These are phyloP conservation scores for Colletotrichum sublineola DNA, from an alignment of 2,329 filamentous ascomycete genomes.

Conservation along the genomic window DNA sequence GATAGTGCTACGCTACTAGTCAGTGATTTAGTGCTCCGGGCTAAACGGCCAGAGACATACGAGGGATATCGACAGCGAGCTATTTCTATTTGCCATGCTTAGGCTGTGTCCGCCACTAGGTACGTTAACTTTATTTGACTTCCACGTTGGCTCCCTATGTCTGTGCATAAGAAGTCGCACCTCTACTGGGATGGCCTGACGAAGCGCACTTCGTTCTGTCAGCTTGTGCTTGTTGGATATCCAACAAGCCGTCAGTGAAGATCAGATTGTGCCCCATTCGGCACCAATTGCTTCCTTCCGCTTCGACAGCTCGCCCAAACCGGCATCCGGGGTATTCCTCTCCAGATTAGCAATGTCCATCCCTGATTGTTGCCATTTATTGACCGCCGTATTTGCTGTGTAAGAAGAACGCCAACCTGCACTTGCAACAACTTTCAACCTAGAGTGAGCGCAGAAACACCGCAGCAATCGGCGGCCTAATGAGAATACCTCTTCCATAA, in stretches of 20 bases:
- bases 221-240: constrained; percentile 1
- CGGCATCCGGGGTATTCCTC: constrained; percentile 1
- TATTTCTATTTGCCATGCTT: constrained; percentile 17
- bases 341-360: constrained; percentile 25
- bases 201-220: constrained; percentile 1
- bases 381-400: constrained; percentile 14
- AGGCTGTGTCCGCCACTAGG: background rate
- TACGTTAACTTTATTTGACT: background rate
- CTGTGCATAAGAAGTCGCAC: background rate
- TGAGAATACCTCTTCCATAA: constrained; percentile 20
- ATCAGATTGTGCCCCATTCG: constrained; percentile 3
- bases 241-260: constrained; percentile 2
- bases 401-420: background rate
- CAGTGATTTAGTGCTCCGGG: constrained; percentile 21
- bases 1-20: constrained; percentile 9
- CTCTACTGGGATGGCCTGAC: background rate
- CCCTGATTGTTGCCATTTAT: constrained; percentile 3
- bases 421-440: background rate
- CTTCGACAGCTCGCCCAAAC: constrained; percentile 17
- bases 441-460: constrained; percentile 7
- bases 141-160: constrained; percentile 5
- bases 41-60: constrained; percentile 8
- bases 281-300: constrained; percentile 2
- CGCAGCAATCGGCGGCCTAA: constrained; percentile 1
- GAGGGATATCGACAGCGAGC: constrained; percentile 3